Evolutionary conservation across 176 grass and related monocot genomes (phyloP), one percentile per base, ranked within the genome.

Genomic region (bread wheat (Triticum aestivum)): DNA sequence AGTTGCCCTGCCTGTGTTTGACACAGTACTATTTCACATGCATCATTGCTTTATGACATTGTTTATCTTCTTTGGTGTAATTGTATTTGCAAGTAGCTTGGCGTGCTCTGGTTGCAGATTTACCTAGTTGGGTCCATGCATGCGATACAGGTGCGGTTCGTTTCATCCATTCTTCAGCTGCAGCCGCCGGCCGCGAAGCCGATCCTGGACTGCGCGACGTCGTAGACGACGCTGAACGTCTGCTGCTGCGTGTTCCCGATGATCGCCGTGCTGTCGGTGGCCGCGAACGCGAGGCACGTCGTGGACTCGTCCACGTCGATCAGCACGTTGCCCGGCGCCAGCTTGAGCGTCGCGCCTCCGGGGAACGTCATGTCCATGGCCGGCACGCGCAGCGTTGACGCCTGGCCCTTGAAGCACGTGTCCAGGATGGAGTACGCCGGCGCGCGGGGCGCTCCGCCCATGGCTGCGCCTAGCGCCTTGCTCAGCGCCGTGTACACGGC

Each of bases 161-260:
- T 24, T 68, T 18, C 30, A 0, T 8, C 65, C 29, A 68, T 34
- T 58, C 29, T 35, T 97, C 88, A 97, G 83, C 86, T 85, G 87
- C 95, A 97, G 6, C 90, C 95, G 5, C 90, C 95, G 5, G 90
- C 29, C 14, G 90, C 90, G 65, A 97, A 94, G 61, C 95, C 92
- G 71, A 97, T 86, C 82, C 42, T 97, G 4, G 86, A 91, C 6
- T 78, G 79, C 10, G 75, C 81, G 11, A 94, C 90, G 67, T 97
- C 95, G 73, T 94, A 97, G 18, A 88, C 54, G 21, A 97, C 69
- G 29, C 89, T 91, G 73, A 97, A 97, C 32, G 92, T 86, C 87
- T 94, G 95, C 83, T 97, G 95, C 83, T 97, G 95, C 45, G 80
- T 93, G 90, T 97, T 97, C 29, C 92, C 95, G 79, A 97, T 73